Conservation (phyloP, 495 filamentous ascomycete genomes). For the Trichodelitschia bisporula region DNA sequence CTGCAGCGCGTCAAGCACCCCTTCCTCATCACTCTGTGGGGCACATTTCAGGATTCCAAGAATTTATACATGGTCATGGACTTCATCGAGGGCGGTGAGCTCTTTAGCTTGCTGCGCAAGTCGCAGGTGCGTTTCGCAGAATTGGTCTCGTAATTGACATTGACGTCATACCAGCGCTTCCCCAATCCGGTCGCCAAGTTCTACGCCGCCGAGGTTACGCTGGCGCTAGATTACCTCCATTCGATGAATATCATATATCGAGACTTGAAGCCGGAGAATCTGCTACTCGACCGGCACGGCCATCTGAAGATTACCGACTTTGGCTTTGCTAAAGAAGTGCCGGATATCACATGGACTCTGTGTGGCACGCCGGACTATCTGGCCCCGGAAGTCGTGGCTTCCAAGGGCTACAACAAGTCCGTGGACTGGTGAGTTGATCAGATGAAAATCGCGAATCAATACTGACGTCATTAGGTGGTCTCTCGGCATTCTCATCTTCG, state of each 20-base stretch:
- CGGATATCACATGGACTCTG: conserved; percentile 96
- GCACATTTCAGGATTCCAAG: conserved; percentile 83
- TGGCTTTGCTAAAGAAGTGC: conserved; percentile 93
- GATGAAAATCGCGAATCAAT: no score
- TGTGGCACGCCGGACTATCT: conserved; percentile 98
- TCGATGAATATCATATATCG: conserved; percentile 87
- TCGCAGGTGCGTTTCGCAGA: conserved; percentile 51
- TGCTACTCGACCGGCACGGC: conserved; percentile 84
- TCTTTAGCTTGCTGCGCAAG: conserved; percentile 86
- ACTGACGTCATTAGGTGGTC: conserved; percentile 99
- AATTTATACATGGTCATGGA: conserved; percentile 99
- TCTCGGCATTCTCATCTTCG: conserved; percentile 90
- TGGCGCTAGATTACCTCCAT: conserved; percentile 93
- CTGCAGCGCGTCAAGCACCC: conserved; percentile 86
- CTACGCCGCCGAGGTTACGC: conserved; percentile 90
- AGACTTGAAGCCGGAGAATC: conserved; percentile 89
- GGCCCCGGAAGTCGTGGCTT: conserved; percentile 86
- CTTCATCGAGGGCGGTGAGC: conserved; percentile 95
- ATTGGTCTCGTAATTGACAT: no score
- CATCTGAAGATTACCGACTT: conserved; percentile 98
- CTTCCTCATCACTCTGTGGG: conserved; percentile 93
- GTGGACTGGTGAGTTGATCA: conserved; percentile 85
- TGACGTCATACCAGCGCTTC: no score
- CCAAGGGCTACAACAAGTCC: conserved; percentile 97
- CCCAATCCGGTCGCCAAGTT: conserved; percentile 98